Evolutionary conservation across 768 basidiomycete genomes (phyloP), one percentile per base, ranked within the genome.

Genomic region (Trametes punicea): DNA sequence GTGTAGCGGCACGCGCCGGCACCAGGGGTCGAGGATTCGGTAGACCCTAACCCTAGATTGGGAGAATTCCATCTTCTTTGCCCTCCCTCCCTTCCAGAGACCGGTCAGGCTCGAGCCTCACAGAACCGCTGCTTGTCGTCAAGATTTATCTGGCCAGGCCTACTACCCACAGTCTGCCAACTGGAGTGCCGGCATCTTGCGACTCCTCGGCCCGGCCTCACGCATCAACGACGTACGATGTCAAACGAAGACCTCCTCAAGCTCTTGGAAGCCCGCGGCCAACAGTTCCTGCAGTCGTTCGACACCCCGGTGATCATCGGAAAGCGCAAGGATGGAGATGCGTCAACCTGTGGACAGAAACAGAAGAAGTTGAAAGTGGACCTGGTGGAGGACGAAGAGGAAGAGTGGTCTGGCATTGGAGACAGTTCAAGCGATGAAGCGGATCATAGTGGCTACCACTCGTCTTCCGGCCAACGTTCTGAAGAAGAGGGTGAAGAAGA

Each of bases 251-350:
- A 61, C 26, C 65, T 79, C n/a, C 71, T 81, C 27, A 63, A 59
- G 42, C 55, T 75, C 44, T 64, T 82, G 21, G 67, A 82, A 48
- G 73, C 73, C 38, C 77, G 79, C 33, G 80, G 80, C 1, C 73
- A 73, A 61, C 69, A 69, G 18, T 82, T 82, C 55, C 60, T 82
- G 26, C 60, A 62, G 27, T 72, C 73, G 3, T 82, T 82, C 47
- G 66, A 69, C 31, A 46, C 65, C 16, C 60, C 67, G 6, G 29
- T 46, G 0, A 44, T 63, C 7, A 30, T 51, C 39, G 51, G 40
- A 36, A 62, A 65, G 62, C 53, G 65, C 58, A 62, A 70, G 62
- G 55, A 57, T 29, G 27, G 53, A 6, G 23, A 51, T 4, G 29
- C 54, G 44, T 18, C 52, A 30, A 30, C 25, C 4, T 13, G 51